Evolutionary conservation across 2,329 filamentous ascomycete species (phyloP), one percentile per base, ranked within the genome.

Genomic region (Sporothrix protearum): DNA sequence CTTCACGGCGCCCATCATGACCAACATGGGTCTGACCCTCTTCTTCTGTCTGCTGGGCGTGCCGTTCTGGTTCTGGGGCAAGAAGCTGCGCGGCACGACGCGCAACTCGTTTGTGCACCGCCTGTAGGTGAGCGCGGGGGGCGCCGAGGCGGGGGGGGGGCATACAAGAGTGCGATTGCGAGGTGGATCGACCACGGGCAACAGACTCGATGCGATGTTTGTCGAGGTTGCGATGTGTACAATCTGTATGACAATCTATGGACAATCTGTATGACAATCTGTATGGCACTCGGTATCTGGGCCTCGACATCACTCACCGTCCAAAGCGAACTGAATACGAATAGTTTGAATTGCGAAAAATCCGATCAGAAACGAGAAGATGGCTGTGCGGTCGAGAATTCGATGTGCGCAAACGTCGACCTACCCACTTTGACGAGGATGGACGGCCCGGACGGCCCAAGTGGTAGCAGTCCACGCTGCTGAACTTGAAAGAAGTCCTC

Each of bases 81-180:
- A 79, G 73, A 78, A 76, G 36, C 77, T 83, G 25, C 76, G 80
- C 47, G 78, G 80, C 10, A 75, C 82, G 61, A 79, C 77, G 39
- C 78, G 80, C 22, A 76, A 76, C 49, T 71, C 69, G 69, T 71
- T 71, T 67, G 69, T 67, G 16, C 69, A 71, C 36, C n/a, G 36
- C 3, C 59, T 64, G 33, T 61, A 61, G 30, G 19, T 22, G 49
- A n/a, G n/a, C n/a, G n/a, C n/a, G n/a, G n/a, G n/a, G n/a, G n/a
- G n/a, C n/a, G n/a, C n/a, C n/a, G n/a, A n/a, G n/a, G n/a, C n/a
- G 33, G 33, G 33, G 33, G 3, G 33, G 8, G 4, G 33, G 8
- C 33, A 36, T 12, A 47, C 6, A 47, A 47, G 42, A 47, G 49
- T 53, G 49, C 25, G n/a, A 28, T 22, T n/a, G 1, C 19, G 16